These are phyloP conservation scores for Tilletia setariae DNA, from an alignment of 1,284 basidiomycete genomes.

Conservation along the genomic window DNA sequence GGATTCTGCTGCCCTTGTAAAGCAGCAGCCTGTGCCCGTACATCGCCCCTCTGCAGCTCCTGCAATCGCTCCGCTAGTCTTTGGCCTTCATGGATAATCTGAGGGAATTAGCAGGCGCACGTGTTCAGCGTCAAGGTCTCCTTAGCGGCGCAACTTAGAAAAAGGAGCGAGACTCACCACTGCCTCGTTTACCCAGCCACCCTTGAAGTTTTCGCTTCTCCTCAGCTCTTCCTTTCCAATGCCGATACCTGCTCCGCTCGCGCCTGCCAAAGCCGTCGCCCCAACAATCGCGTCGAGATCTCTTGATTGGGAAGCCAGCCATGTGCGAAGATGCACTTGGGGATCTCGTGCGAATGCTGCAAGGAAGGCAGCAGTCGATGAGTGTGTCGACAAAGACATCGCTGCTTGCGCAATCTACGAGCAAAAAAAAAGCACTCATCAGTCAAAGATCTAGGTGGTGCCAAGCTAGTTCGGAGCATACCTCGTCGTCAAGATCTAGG, in stretches of 20 bases:
- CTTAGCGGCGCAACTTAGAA: no score
- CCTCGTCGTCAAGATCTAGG: conserved; percentile 79
- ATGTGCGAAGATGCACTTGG: conserved; percentile 76
- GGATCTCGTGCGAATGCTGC: conserved; percentile 77
- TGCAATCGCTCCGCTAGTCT: conserved; percentile 44
- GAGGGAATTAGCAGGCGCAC: background rate
- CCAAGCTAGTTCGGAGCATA: conserved; percentile 46
- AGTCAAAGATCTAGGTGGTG: background rate
- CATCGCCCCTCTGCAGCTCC: conserved; percentile 27
- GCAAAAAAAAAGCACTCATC: background rate
- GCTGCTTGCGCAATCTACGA: conserved; percentile 48
- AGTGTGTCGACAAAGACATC: conserved; percentile 72
- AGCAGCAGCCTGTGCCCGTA: background rate
- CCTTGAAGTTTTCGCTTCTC: conserved; percentile 79
- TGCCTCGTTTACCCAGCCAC: conserved; percentile 69
- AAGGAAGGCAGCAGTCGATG: conserved; percentile 81
- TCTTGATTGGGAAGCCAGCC: conserved; percentile 83
- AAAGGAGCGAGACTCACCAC: conserved; percentile 23
- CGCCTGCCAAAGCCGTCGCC: conserved; percentile 63
- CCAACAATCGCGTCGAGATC: conserved; percentile 78
- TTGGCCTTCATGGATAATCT: conserved; percentile 47
- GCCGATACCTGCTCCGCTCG: conserved; percentile 58
- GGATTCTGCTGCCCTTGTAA: background rate
- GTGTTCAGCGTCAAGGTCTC: background rate
- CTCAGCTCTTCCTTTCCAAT: conserved; percentile 81